phyloP scores from a whole-genome alignment of 306 rosid species.

The Geum urbanum region DNA sequence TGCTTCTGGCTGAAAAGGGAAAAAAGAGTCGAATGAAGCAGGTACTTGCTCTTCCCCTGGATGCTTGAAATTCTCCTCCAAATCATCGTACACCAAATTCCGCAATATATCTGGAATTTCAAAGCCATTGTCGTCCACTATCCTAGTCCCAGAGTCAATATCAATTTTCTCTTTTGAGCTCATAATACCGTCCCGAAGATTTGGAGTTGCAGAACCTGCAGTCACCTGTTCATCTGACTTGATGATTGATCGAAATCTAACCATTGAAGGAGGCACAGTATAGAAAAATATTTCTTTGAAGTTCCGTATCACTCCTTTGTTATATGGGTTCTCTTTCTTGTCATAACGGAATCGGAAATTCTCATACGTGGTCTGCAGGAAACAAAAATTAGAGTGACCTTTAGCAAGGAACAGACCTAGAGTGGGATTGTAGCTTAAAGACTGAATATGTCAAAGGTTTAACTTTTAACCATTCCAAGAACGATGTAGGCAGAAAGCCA shows the following conservation, averaged over 20 bases:
- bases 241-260: conserved; percentile 53
- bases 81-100: conserved; percentile 49
- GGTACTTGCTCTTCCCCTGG: conserved; percentile 40
- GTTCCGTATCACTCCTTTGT: conserved; percentile 50
- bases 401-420: background rate
- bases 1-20: conserved; percentile 35
- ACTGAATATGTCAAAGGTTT: background rate
- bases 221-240: conserved; percentile 44
- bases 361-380: conserved; percentile 85
- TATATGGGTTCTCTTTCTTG: conserved; percentile 74
- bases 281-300: conserved; percentile 58
- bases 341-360: conserved; percentile 82
- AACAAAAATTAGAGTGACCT: conserved; percentile 11
- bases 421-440: background rate
- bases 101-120: conserved; percentile 59
- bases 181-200: conserved; percentile 33
- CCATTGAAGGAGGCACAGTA: conserved; percentile 44
- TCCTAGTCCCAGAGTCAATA: conserved; percentile 70
- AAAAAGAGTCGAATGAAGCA: conserved; percentile 34
- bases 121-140: conserved; percentile 37
- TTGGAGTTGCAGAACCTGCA: conserved; percentile 38
- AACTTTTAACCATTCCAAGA: background rate
- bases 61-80: conserved; percentile 42
- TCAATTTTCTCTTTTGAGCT: conserved; percentile 70
- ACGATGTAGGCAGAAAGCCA: background rate